Base-by-base conservation (phyloP, 2,329 filamentous ascomycete genomes). In the Phoma sp. region DNA sequence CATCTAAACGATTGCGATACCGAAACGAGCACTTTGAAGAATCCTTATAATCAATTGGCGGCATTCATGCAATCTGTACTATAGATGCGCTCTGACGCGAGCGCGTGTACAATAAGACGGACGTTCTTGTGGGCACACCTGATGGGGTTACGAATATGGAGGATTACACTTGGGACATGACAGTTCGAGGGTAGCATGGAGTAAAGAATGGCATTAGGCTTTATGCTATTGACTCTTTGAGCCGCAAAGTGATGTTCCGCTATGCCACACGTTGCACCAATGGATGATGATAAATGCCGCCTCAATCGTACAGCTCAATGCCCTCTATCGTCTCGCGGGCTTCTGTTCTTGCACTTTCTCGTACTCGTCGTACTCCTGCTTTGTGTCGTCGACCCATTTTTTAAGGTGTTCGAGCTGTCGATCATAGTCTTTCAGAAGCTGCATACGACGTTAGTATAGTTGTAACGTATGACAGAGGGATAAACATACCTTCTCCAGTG, bases 381-480 rank as follows among this genome's bases (percentile, higher is more conserved):
- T 81, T 49, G 86, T 79, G 24, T 83, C 78, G 39, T 78, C 80
- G 53, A 88, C 68, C 75, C 87, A 85, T 68, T 87, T 88, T 75
- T 87, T 89, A 59, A 96, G 79, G 70, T 93, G 88, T 60, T 81
- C 75, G 30, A 95, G 80, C 77, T 93, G 90, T 71, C 87, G 89
- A 72, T 93, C 88, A 72, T 93, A 93, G 69, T 92, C 89, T 66
- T 89, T 87, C 65, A 93, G 76, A 41, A 93, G 88, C 89, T 91
- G 47, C 13, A 2, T 18, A 7, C n/a, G 2, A 7, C 40, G 18
- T 44, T 42, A 40, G 41, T 24, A 18, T 24, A 5, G 4, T 9
- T 36, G 4, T 37, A 4, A 22, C 13, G 13, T 22, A 9, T 14
- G 10, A 9, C n/a, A n/a, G n/a, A 14, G 22, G 13, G 23, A 4